These are phyloP conservation scores for Cucumis hystrix DNA, from an alignment of 306 rosid species.

Conservation along the genomic window DNA sequence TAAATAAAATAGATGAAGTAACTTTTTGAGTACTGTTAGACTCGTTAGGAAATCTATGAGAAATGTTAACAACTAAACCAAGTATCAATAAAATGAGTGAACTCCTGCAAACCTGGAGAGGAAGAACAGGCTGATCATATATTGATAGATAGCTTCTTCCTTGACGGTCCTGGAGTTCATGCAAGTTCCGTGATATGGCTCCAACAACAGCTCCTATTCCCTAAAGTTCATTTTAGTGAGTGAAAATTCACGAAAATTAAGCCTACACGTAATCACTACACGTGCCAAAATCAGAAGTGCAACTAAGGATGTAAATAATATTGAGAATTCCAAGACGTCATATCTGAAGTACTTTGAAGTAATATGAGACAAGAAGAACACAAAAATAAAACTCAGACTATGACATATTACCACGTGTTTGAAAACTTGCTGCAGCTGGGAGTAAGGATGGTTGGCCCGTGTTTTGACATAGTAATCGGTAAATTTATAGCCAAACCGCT, in stretches of 20 bases:
- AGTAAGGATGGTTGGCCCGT: constrained; percentile 97
- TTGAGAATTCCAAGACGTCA: neutral
- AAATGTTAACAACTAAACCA: constrained; percentile 7
- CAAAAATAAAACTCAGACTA: constrained; percentile 9
- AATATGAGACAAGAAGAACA: neutral
- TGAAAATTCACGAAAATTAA: constrained; percentile 9
- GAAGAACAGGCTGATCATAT: constrained; percentile 75
- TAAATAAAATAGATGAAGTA: constrained; percentile 8
- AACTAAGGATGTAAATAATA: neutral
- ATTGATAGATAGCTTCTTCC: constrained; percentile 97
- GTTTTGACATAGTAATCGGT: constrained; percentile 89
- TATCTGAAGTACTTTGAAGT: neutral
- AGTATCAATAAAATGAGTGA: neutral
- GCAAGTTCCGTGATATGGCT: constrained; percentile 95
- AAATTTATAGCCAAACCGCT: constrained; percentile 85
- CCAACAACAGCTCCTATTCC: constrained; percentile 98
- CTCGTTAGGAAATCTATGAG: neutral
- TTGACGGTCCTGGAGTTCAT: constrained; percentile 90
- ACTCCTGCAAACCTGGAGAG: constrained; percentile 62
- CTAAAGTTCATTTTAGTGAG: constrained; percentile 29
- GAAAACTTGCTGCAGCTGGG: constrained; percentile 98
- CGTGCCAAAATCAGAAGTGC: neutral
- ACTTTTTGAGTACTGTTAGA: neutral
- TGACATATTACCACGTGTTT: constrained; percentile 88
- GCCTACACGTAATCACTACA: neutral